phyloP scores from a whole-genome alignment of 176 grass and related monocot genomes.

The Musa schizocarpa region DNA sequence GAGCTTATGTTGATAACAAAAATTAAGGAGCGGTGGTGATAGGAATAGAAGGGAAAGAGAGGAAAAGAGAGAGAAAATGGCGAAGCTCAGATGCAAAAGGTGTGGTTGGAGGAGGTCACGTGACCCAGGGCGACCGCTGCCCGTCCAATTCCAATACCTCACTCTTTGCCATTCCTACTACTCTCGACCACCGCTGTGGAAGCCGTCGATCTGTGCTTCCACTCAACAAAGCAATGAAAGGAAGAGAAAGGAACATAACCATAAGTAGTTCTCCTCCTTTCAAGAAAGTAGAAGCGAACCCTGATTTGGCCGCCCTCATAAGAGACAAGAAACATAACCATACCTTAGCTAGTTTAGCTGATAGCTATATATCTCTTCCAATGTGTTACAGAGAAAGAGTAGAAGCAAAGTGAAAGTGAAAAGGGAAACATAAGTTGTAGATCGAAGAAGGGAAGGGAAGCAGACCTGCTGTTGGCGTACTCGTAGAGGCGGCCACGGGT shows the following conservation, averaged over 20 bases:
- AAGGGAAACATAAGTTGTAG: constrained; percentile 28
- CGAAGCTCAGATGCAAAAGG: too few species aligned
- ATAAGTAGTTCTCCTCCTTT: not conserved
- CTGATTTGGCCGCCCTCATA: not conserved
- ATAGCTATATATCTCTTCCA: not conserved
- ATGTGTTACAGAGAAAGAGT: not conserved
- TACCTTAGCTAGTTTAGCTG: not conserved
- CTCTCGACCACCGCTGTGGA: too few species aligned
- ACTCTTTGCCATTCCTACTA: too few species aligned
- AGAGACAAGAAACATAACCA: not conserved
- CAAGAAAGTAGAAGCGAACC: not conserved
- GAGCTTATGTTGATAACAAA: not conserved
- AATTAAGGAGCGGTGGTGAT: not conserved
- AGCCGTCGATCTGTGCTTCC: too few species aligned
- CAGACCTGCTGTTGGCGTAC: constrained; percentile 86
- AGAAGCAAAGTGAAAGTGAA: not conserved
- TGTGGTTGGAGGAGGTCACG: too few species aligned
- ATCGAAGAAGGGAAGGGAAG: constrained; percentile 4
- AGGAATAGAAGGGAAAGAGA: too few species aligned
- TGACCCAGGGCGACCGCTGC: too few species aligned
- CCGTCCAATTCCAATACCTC: too few species aligned
- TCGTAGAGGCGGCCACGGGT: constrained; percentile 89
- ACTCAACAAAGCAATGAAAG: too few species aligned
- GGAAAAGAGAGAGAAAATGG: too few species aligned
- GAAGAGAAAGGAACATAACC: too few species aligned